A percentile compares a stretch with the other conserved stretches of the same genome.
These are phyloP conservation scores for Alternaria arborescens DNA, from an alignment of 2,329 filamentous ascomycete species.

Conservation along the genomic window DNA sequence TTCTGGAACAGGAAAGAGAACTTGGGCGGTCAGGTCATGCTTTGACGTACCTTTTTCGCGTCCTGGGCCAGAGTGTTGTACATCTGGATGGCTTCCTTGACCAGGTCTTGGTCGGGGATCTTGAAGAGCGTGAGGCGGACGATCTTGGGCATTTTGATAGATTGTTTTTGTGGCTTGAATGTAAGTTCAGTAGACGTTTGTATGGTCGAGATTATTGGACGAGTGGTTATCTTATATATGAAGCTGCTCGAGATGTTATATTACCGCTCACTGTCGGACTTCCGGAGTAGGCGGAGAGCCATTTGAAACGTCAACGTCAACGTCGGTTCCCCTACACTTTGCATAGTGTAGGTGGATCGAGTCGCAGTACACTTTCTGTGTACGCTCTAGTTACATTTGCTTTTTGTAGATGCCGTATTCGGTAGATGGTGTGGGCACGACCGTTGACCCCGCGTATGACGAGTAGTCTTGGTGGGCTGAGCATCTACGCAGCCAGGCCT, in stretches of 20 bases:
- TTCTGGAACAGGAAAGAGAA: constrained; percentile 4
- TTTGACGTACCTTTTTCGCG: constrained; percentile 46
- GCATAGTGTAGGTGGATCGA: constrained; percentile 11
- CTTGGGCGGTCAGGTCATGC: neutral
- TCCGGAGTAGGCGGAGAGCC: constrained; percentile 39
- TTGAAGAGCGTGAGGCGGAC: constrained; percentile 51
- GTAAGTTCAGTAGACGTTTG: neutral
- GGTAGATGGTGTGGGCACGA: neutral
- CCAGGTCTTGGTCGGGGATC: constrained; percentile 38
- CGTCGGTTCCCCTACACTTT: constrained; percentile 32
- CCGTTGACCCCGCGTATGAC: too few species aligned
- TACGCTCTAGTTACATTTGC: constrained; percentile 5
- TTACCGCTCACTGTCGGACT: constrained; percentile 6
- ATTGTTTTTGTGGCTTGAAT: neutral
- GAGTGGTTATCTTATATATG: neutral
- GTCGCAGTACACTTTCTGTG: neutral
- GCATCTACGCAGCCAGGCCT: too few species aligned
- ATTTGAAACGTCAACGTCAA: constrained; percentile 15
- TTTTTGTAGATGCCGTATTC: neutral
- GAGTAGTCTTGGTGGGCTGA: too few species aligned
- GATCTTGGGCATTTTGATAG: constrained; percentile 43
- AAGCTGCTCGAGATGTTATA: neutral
- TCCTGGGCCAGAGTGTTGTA: constrained; percentile 46
- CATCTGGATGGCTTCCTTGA: constrained; percentile 42
- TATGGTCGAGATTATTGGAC: neutral